Conservation (phyloP, 306 rosid genomes). For the Lagenaria siceraria region DNA sequence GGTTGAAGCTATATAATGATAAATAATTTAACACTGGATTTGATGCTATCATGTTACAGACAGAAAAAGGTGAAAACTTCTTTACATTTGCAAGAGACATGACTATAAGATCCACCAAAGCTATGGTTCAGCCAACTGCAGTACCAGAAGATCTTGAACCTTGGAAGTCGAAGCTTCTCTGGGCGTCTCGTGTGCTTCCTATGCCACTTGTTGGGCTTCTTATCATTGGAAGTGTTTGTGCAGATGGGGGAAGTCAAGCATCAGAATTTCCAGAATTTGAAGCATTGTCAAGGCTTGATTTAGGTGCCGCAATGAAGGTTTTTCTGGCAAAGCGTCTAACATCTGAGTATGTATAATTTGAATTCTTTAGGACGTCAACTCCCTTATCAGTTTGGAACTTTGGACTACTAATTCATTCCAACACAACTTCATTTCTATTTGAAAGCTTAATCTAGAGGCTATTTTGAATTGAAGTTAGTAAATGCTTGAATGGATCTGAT, state of each 20-base stretch:
- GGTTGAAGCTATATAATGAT: not conserved
- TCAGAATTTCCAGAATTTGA: constrained; percentile 82
- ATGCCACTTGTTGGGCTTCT: constrained; percentile 95
- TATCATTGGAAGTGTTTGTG: constrained; percentile 65
- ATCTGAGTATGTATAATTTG: constrained; percentile 45
- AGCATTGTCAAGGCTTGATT: constrained; percentile 86
- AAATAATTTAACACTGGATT: not conserved
- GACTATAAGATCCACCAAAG: constrained; percentile 81
- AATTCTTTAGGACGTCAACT: not conserved
- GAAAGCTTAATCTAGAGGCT: not conserved
- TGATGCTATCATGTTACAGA: constrained; percentile 26
- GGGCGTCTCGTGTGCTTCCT: constrained; percentile 95
- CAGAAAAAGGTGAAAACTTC: constrained; percentile 81
- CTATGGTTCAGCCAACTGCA: constrained; percentile 45
- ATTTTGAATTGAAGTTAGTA: not conserved
- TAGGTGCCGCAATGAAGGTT: constrained; percentile 86
- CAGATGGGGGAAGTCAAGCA: constrained; percentile 49
- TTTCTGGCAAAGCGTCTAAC: constrained; percentile 79
- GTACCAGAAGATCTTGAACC: constrained; percentile 73
- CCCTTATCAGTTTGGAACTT: not conserved
- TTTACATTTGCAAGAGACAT: constrained; percentile 84
- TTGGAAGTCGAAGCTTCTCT: constrained; percentile 74
- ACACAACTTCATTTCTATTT: not conserved
- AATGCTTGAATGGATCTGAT: constrained; percentile 12
- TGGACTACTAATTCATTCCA: not conserved